Evolutionary conservation across 2,329 filamentous ascomycete species (phyloP), one percentile per base, ranked within the genome.

Genomic region (Diplodia scrobiculata): DNA sequence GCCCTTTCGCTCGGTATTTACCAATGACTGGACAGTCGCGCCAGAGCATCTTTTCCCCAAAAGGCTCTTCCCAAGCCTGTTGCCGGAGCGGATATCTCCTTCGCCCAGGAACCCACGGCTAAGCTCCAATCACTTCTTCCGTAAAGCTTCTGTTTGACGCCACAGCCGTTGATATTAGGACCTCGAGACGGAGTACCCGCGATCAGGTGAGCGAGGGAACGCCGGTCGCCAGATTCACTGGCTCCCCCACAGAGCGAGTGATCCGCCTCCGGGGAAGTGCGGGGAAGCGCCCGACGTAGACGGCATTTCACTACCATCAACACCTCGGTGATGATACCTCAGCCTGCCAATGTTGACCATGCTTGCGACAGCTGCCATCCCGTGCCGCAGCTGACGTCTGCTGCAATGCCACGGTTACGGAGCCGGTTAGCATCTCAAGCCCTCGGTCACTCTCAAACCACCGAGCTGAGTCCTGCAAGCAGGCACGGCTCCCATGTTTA

Each of bases 201-300:
- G 2, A 36, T 58, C 54, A 58, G 34, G 34, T 45, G 41, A 48
- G 55, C 55, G 38, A n/a, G 34, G 32, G 25, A n/a, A 14, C 19
- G 17, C 41, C 55, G 14, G 55, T 60, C 25, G 27, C 55, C 38
- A 48, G 54, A 47, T 47, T 27, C 38, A 14, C 54, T 34, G 25
- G 17, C 38, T 59, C 29, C 55, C 55, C 55, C 55, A 27, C 55
- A 60, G 48, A 21, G 13, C 5, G 17, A 45, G 34, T 34, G 25
- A 45, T 9, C 11, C 41, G 41, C 34, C 34, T 36, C 55, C 45
- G 55, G 55, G 55, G 55, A 60, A 60, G 38, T 60, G 55, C 38
- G 55, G 55, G 55, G 54, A 27, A 47, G 7, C 5, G 55, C 55
- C 17, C 38, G 41, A 60, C 25, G 38, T 21, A 34, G 55, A 25